Conservation (phyloP, 164 flowering plant genomes). For the Taxillus chinensis region DNA sequence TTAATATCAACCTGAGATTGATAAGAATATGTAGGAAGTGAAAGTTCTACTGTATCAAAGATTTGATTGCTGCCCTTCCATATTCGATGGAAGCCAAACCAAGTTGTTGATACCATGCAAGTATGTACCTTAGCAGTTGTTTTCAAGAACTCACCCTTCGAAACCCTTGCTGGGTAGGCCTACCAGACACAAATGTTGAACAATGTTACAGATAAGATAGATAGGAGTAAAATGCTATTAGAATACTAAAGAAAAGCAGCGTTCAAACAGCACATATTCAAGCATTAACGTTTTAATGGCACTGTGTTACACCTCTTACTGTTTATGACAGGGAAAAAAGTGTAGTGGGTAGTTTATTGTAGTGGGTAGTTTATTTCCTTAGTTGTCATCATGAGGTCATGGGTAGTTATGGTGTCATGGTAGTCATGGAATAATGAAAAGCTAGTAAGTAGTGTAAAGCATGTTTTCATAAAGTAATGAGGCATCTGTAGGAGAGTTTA, state of each 20-base stretch:
- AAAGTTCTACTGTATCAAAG: slow-evolving; percentile 65
- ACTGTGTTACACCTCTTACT: too few species aligned
- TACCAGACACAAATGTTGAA: slow-evolving; percentile 9
- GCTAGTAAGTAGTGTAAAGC: too few species aligned
- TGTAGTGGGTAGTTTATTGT: too few species aligned
- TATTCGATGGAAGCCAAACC: slow-evolving; percentile 81
- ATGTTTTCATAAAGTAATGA: too few species aligned
- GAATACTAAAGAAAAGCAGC: slow-evolving; percentile 2
- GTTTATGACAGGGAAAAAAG: too few species aligned
- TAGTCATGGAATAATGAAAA: too few species aligned
- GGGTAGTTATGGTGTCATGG: too few species aligned
- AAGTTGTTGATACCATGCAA: slow-evolving; percentile 82
- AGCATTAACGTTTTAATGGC: too few species aligned
- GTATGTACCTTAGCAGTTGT: slow-evolving; percentile 57
- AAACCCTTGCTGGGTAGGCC: slow-evolving; percentile 57
- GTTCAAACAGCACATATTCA: too few species aligned
- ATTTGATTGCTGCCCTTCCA: slow-evolving; percentile 50
- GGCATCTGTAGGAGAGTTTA: too few species aligned
- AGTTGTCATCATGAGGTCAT: too few species aligned
- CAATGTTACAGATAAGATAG: not conserved
- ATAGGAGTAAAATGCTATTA: not conserved
- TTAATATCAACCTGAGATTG: slow-evolving; percentile 60
- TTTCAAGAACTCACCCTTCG: slow-evolving; percentile 16
- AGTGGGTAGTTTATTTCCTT: too few species aligned
- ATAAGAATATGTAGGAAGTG: slow-evolving; percentile 71